Percentiles rank a stretch among this genome's conserved stretches.
Conservation (phyloP, 2,329 filamentous ascomycete species). For the Pseudocercospora fijiensis region DNA sequence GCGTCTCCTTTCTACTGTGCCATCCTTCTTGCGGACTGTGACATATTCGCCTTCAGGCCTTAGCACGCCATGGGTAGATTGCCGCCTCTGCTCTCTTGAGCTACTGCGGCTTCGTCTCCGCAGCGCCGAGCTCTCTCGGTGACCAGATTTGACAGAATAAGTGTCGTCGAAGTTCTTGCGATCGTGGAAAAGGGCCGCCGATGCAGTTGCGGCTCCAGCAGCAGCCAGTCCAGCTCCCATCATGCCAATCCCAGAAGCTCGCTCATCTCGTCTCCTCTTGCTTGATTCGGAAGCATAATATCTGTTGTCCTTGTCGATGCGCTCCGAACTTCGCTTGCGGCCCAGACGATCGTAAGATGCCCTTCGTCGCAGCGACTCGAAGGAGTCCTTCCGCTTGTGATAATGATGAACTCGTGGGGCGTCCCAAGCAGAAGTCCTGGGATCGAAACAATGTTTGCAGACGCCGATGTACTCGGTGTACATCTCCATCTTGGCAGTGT, state of each 20-base stretch:
- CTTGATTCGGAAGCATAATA: conserved; percentile 55
- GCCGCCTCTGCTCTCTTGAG: conserved; percentile 34
- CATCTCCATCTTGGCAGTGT: conserved; percentile 65
- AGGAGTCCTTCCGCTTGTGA: conserved; percentile 37
- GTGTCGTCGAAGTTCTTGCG: conserved; percentile 60
- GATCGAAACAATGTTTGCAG: conserved; percentile 65
- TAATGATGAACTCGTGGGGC: conserved; percentile 63
- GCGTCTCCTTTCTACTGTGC: conserved; percentile 31
- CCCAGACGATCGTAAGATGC: conserved; percentile 28
- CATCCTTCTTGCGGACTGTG: conserved; percentile 35
- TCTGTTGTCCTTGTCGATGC: conserved; percentile 61
- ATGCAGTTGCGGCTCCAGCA: conserved; percentile 53
- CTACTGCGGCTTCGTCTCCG: conserved; percentile 36
- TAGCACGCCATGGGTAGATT: conserved; percentile 33
- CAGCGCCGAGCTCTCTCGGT: conserved; percentile 40
- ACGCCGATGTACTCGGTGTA: conserved; percentile 67
- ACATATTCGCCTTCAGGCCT: conserved; percentile 24
- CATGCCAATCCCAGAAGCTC: conserved; percentile 46
- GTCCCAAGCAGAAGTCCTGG: conserved; percentile 55
- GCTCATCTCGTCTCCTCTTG: conserved; percentile 43
- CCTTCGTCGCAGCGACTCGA: conserved; percentile 34
- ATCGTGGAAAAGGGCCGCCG: conserved; percentile 50
- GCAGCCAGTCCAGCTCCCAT: conserved; percentile 56
- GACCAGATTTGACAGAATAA: conserved; percentile 59
- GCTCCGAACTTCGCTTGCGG: conserved; percentile 39